phyloP scores from a whole-genome alignment of 2,329 filamentous ascomycete species.

The Colletotrichum sidae region DNA sequence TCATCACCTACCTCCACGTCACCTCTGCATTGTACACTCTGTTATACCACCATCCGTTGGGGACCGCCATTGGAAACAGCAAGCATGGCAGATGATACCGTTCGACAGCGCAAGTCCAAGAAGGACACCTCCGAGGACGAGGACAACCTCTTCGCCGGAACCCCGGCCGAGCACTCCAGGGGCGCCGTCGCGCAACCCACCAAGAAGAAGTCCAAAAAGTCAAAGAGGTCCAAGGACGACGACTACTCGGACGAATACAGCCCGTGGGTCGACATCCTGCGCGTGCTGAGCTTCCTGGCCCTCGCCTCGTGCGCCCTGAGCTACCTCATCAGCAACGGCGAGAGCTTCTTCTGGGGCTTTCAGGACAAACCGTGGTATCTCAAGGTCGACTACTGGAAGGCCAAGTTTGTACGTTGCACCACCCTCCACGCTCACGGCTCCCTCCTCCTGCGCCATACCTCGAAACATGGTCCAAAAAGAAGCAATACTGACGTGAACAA shows the following conservation, averaged over 20 bases:
- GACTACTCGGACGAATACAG: conserved; percentile 73
- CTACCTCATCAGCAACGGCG: conserved; percentile 79
- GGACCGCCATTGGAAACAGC: no score
- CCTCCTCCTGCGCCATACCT: background rate
- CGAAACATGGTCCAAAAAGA: background rate
- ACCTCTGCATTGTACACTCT: background rate
- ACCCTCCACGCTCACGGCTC: background rate
- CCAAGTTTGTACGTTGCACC: conserved; percentile 66
- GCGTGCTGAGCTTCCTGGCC: conserved; percentile 75
- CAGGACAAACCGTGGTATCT: conserved; percentile 72
- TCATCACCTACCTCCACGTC: background rate
- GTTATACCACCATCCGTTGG: background rate
- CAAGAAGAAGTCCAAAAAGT: conserved; percentile 43
- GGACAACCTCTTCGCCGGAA: conserved; percentile 45
- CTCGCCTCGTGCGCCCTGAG: conserved; percentile 76
- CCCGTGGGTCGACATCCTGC: conserved; percentile 73
- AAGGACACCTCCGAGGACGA: conserved; percentile 41
- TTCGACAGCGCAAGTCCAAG: conserved; percentile 59
- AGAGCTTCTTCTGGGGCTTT: conserved; percentile 76
- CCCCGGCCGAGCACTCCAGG: conserved; percentile 39
- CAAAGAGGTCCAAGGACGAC: conserved; percentile 41
- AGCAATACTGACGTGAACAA: conserved; percentile 39
- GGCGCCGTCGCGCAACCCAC: conserved; percentile 2
- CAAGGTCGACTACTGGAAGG: conserved; percentile 67
- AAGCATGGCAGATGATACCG: conserved; percentile 49